Evolutionary conservation across 1,139 yeast genomes (phyloP).

Genomic region (Keqinozyma sinolaborantium): DNA sequence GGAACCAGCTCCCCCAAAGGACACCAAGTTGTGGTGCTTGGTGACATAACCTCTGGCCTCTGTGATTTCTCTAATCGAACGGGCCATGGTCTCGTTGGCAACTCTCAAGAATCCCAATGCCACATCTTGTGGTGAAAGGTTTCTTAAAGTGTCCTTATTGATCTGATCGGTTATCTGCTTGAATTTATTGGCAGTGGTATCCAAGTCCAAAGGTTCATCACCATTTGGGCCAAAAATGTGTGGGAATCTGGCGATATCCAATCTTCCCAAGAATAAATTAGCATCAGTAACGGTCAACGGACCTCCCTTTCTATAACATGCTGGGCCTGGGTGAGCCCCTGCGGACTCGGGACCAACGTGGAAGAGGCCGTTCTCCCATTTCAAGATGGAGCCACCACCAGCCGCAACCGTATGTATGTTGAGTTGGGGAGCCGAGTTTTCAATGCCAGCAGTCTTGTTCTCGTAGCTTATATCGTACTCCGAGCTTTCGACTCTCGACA

Average conservation of each 20-base stretch:
- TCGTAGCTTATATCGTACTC: conserved; percentile 43
- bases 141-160: conserved; percentile 27
- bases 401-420: conserved; percentile 57
- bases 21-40: conserved; percentile 10
- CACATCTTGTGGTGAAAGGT: conserved; percentile 15
- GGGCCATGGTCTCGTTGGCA: conserved; percentile 12
- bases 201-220: conserved; percentile 39
- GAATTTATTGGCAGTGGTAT: conserved; percentile 31
- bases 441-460: conserved; percentile 48
- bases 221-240: conserved; percentile 49
- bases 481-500: conserved; percentile 37
- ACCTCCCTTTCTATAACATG: conserved; percentile 52
- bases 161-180: conserved; percentile 32
- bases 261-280: conserved; percentile 43
- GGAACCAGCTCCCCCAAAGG: conserved; percentile 15
- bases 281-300: conserved; percentile 54
- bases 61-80: conserved; percentile 12
- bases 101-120: conserved; percentile 13
- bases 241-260: conserved; percentile 45
- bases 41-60: conserved; percentile 12
- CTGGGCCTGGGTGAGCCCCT: conserved; percentile 54
- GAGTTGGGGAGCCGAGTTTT: conserved; percentile 51
- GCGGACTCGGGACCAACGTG: conserved; percentile 55
- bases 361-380: conserved; percentile 45
- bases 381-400: conserved; percentile 51